Percentiles rank a stretch among this genome's conserved stretches.
phyloP scores from a whole-genome alignment of 2,329 filamentous ascomycete species.

The Neophaeococcomyces aloes region DNA sequence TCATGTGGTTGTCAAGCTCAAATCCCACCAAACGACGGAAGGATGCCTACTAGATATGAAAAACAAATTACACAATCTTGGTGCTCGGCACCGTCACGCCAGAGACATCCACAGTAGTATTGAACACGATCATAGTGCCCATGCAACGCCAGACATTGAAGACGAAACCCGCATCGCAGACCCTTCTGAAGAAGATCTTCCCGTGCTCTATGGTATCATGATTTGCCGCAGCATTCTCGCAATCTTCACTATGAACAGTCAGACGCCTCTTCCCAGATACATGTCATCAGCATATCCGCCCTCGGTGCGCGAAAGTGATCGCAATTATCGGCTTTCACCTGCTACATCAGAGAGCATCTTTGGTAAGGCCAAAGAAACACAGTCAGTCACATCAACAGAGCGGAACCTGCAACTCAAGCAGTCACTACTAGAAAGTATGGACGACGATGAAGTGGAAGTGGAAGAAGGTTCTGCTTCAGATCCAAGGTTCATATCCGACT shows the following conservation, averaged over 20 bases:
- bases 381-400: background rate
- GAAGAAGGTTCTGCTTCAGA: constrained; percentile 8
- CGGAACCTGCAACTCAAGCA: background rate
- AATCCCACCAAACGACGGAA: constrained; percentile 29
- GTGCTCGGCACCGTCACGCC: constrained; percentile 32
- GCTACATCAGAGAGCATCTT: constrained; percentile 1
- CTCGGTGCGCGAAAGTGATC: too few species aligned
- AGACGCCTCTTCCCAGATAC: constrained; percentile 17
- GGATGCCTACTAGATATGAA: constrained; percentile 35
- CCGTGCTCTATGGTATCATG: constrained; percentile 6
- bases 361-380: background rate
- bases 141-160: constrained; percentile 13
- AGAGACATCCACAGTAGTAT: constrained; percentile 16
- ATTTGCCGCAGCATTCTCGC: constrained; percentile 6
- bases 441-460: background rate
- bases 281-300: too few species aligned
- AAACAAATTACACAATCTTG: constrained; percentile 34
- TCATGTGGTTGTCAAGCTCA: constrained; percentile 36
- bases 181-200: constrained; percentile 4
- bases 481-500: constrained; percentile 38
- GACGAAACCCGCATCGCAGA: constrained; percentile 8
- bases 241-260: constrained; percentile 8
- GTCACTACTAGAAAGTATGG: background rate
- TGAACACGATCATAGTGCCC: constrained; percentile 6
- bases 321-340: background rate